Conservation (phyloP, 768 basidiomycete species). For the Suillus alpinus region DNA sequence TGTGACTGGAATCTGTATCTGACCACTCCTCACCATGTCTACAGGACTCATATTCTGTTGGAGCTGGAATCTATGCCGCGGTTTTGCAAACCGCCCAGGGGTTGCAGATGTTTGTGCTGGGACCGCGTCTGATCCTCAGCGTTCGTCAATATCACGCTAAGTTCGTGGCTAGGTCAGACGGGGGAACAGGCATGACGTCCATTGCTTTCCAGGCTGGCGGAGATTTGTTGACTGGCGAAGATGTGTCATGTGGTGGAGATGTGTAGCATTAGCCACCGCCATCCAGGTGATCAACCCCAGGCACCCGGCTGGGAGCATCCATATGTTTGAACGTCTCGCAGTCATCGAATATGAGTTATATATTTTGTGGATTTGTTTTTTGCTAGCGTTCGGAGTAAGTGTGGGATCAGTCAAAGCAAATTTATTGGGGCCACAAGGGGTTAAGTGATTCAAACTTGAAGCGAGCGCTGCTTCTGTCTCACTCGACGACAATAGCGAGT, state of each 20-base stretch:
- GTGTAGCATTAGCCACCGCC: too few relatives aligned
- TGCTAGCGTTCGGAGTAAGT: too few relatives aligned
- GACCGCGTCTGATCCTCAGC: neutral
- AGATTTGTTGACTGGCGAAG: neutral
- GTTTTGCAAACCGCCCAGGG: neutral
- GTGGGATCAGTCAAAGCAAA: too few relatives aligned
- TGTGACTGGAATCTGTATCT: neutral
- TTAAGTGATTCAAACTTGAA: neutral
- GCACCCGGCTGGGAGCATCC: neutral
- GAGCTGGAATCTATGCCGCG: neutral
- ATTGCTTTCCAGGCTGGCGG: neutral
- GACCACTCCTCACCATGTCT: neutral
- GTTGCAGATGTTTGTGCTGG: neutral
- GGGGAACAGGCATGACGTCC: neutral
- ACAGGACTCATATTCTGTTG: neutral
- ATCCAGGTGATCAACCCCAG: neutral
- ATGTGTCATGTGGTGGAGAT: neutral
- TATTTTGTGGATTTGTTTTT: too few relatives aligned
- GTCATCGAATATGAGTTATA: too few relatives aligned
- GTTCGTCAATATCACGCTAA: neutral
- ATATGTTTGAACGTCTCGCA: neutral
- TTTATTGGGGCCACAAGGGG: too few relatives aligned
- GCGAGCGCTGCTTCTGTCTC: conserved; percentile 10
- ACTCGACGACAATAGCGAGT: conserved; percentile 52
- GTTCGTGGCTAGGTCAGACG: neutral